Evolutionary conservation across 805 yeast species (phyloP), one percentile per base, ranked within the genome.

Genomic region (Zygosaccharomyces siamensis): DNA sequence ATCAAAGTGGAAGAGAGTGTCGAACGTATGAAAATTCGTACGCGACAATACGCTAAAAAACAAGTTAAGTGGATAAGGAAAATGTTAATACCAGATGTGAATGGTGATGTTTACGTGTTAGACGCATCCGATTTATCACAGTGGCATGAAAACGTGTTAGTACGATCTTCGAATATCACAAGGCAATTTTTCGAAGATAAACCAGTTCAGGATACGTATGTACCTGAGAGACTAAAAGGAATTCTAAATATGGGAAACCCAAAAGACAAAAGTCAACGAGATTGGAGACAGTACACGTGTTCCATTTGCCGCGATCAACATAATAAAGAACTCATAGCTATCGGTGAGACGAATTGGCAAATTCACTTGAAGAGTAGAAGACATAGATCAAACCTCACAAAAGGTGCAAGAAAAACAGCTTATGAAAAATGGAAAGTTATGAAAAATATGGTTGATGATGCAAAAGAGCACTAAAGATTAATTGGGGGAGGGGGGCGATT

Each of bases 61-160:
- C 99, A 93, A 63, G 81, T 89, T 10, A 89, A 89, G 63, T 93
- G 98, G 97, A 89, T 93, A 52, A 75, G 77, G 43, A 86, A 84
- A 55, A 72, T 81, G 50, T 67, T 93, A 11, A 74, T 83, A 0
- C 79, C 81, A 0, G 89, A 84, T 64, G 63, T 75, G 28, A 72
- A 81, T 43, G 87, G 87, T 0, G 75, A 78, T 35, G 61, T 87
- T 5, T 86, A 78, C 52, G 59, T 89, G 0, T 66, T 90, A 4
- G 86, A 93, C 69, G 92, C 98, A 0, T 79, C 93, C 0, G 84
- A 89, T 63, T 64, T 92, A 43, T 26, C 52, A 0, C 37, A 65
- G 2, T 93, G 97, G 97, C 54, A 71, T 3, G 55, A 62, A 1
- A 65, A 66, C 4, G 97, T 89, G 1, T 67, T 67, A 5, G 63